phyloP scores from a whole-genome alignment of 1,139 yeast genomes.

The Taphrina wiesneri region DNA sequence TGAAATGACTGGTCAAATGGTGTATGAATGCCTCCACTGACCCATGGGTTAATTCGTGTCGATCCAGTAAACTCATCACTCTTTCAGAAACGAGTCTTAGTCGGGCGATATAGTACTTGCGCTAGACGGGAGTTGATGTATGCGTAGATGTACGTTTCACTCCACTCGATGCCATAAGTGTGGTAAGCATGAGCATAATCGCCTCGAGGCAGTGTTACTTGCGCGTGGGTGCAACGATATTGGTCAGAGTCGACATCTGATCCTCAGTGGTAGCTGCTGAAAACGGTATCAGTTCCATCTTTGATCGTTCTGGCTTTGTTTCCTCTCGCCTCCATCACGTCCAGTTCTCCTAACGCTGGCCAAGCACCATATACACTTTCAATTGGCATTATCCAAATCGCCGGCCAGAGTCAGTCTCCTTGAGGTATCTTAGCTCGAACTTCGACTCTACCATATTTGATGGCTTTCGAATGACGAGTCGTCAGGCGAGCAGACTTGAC shows the following conservation, averaged over 20 bases:
- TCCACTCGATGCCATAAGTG: slow-evolving; percentile 39
- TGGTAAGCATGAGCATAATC: slow-evolving; percentile 32
- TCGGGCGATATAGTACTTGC: slow-evolving; percentile 36
- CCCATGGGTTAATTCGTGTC: slow-evolving; percentile 36
- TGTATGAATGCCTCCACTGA: slow-evolving; percentile 26
- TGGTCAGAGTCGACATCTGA: slow-evolving; percentile 14
- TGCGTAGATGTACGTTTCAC: slow-evolving; percentile 37
- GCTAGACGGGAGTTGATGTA: slow-evolving; percentile 38
- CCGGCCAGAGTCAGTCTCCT: slow-evolving; percentile 40
- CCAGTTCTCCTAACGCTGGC: slow-evolving; percentile 39
- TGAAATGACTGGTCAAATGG: slow-evolving; percentile 38
- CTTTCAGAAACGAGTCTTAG: slow-evolving; percentile 16
- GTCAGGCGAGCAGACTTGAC: slow-evolving; percentile 37
- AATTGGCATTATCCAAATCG: slow-evolving; percentile 38
- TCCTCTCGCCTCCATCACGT: slow-evolving; percentile 37
- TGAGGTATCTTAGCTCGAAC: slow-evolving; percentile 36
- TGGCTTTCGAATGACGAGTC: slow-evolving; percentile 22
- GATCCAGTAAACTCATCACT: slow-evolving; percentile 12
- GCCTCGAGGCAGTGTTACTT: neutral
- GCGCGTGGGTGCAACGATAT: slow-evolving; percentile 13
- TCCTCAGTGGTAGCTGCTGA: slow-evolving; percentile 39
- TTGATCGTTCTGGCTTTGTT: slow-evolving; percentile 35
- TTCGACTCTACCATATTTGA: slow-evolving; percentile 37
- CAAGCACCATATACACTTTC: slow-evolving; percentile 36
- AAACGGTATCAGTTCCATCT: slow-evolving; percentile 31